A percentile compares a stretch with the other conserved stretches of the same genome.
phyloP scores from a whole-genome alignment of 208 protist genomes.

The Trypanosoma lewisi region DNA sequence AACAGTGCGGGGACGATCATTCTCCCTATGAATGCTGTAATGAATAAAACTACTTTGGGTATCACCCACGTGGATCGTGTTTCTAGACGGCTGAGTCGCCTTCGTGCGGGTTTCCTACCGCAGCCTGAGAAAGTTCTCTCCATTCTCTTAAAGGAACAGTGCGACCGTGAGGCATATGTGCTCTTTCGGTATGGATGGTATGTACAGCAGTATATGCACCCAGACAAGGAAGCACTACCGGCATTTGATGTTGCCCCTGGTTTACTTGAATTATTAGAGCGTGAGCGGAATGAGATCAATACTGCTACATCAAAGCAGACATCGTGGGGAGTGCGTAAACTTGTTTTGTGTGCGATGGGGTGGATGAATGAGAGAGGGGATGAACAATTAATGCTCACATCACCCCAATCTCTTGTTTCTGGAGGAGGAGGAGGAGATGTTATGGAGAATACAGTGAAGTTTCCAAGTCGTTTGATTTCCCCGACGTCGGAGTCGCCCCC shows the following conservation, averaged over 20 bases:
- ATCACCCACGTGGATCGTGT: constrained; percentile 13
- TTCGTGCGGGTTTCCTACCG: constrained; percentile 41
- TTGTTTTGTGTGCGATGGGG: constrained; percentile 53
- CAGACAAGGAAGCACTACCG: not conserved
- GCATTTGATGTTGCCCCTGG: constrained; percentile 13
- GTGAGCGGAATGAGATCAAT: not conserved
- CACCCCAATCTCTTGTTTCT: not conserved
- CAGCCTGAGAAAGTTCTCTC: constrained; percentile 35
- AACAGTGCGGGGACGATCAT: not conserved
- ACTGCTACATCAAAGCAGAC: not conserved
- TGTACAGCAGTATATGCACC: constrained; percentile 36
- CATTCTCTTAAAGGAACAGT: constrained; percentile 52
- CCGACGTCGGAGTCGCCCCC: not conserved
- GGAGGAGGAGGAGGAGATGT: not conserved
- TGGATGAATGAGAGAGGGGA: constrained; percentile 28
- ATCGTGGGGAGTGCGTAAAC: constrained; percentile 20
- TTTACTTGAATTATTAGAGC: constrained; percentile 21
- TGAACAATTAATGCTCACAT: constrained; percentile 10
- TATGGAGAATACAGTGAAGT: not conserved
- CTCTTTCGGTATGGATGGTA: constrained; percentile 66
- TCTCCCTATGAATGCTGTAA: not conserved
- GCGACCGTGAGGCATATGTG: constrained; percentile 62
- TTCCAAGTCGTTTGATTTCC: not conserved
- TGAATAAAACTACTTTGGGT: not conserved
- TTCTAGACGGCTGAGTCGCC: constrained; percentile 19